phyloP scores from a whole-genome alignment of 495 filamentous ascomycete species.

The Penicillium diatomitis region DNA sequence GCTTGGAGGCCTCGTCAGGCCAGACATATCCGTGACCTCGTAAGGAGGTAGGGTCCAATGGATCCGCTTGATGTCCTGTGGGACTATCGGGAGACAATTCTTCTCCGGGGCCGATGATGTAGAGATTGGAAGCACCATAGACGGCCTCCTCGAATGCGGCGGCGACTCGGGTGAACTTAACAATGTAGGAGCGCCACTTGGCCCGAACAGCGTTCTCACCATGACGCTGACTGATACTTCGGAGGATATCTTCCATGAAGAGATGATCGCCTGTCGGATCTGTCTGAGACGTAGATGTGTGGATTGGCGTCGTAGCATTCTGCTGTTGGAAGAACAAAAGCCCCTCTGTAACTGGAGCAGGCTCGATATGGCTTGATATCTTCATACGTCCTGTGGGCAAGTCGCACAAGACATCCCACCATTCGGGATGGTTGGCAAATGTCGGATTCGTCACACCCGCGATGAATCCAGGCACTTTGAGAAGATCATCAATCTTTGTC shows the following conservation, averaged over 20 bases:
- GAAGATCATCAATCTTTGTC: conserved; percentile 92
- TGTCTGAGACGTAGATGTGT: conserved; percentile 30
- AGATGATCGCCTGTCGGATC: conserved; percentile 82
- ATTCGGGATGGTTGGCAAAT: conserved; percentile 88
- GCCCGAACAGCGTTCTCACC: conserved; percentile 84
- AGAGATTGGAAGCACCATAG: conserved; percentile 83
- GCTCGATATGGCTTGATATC: conserved; percentile 75
- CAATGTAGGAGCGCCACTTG: conserved; percentile 84
- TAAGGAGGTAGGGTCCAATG: conserved; percentile 48
- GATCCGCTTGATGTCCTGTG: conserved; percentile 34
- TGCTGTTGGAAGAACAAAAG: conserved; percentile 79
- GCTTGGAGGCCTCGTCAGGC: conserved; percentile 70
- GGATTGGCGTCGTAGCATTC: conserved; percentile 45
- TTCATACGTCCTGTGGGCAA: conserved; percentile 86
- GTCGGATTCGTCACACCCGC: conserved; percentile 96
- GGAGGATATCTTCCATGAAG: conserved; percentile 80
- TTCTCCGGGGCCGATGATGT: conserved; percentile 61
- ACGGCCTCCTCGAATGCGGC: conserved; percentile 94
- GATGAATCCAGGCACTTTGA: conserved; percentile 94
- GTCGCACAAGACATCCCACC: conserved; percentile 98
- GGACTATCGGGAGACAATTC: conserved; percentile 39
- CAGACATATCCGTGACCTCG: conserved; percentile 92
- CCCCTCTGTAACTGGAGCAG: conserved; percentile 69
- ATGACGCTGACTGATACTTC: conserved; percentile 73
- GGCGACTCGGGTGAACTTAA: conserved; percentile 82